Conservation (phyloP, 768 basidiomycete species). For the Porpolomopsis calyptriformis region DNA sequence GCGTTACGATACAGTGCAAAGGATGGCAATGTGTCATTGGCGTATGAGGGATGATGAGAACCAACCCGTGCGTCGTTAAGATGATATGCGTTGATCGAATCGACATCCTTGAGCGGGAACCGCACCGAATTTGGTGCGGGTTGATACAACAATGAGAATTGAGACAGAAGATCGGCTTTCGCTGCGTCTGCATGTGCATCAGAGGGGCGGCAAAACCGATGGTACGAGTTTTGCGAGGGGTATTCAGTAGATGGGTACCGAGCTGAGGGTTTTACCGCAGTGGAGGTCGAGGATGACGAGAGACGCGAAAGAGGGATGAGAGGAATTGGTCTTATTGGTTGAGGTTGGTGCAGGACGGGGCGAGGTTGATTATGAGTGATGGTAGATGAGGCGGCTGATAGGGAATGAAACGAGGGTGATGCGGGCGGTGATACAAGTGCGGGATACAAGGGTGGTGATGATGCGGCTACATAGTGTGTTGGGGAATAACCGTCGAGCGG, state of each 20-base stretch:
- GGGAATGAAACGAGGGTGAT: conserved; percentile 10
- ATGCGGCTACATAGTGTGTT: background rate
- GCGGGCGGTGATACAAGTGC: conserved; percentile 11
- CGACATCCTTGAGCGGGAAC: background rate
- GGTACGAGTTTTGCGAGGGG: background rate
- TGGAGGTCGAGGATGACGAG: background rate
- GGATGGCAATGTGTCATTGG: background rate
- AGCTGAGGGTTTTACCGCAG: background rate
- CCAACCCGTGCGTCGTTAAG: background rate
- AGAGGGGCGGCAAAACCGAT: background rate
- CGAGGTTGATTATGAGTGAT: background rate
- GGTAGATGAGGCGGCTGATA: background rate
- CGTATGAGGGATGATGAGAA: too few relatives aligned
- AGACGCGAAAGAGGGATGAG: conserved; percentile 4
- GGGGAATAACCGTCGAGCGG: background rate
- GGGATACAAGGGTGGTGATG: background rate
- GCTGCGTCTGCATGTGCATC: background rate
- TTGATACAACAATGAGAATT: conserved; percentile 5
- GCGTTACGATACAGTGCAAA: background rate
- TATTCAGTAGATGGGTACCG: background rate
- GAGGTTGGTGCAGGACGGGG: conserved; percentile 2
- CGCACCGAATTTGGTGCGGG: conserved; percentile 7
- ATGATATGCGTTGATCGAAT: background rate
- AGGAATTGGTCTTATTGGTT: conserved; percentile 7
- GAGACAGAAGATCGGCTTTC: background rate